Conservation (phyloP, 371 early-diverging fungal genomes). For the Saksenaea vasiformis region DNA sequence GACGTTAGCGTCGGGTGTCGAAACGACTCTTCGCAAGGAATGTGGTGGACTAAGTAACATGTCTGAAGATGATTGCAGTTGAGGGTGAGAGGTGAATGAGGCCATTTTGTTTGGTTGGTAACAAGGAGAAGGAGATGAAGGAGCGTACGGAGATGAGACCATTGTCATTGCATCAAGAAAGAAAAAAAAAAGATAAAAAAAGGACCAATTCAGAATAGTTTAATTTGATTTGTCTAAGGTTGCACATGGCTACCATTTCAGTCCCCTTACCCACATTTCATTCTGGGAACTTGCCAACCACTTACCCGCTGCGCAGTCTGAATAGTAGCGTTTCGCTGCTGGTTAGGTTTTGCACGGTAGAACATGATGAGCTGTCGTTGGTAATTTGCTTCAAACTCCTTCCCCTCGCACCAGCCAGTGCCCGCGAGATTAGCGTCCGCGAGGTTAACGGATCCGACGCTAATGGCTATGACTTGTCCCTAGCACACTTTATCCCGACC, state of each 20-base stretch:
- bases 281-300: no score
- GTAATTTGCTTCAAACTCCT: no score
- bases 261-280: neutral
- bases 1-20: neutral
- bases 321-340: no score
- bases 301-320: no score
- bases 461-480: no score
- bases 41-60: neutral
- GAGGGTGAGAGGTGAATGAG: neutral
- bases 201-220: neutral
- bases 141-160: conserved; percentile 3
- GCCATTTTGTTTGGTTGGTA: neutral
- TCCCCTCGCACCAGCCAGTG: no score
- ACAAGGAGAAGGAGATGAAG: conserved; percentile 4
- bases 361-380: no score
- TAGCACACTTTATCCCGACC: no score
- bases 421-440: no score
- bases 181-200: neutral
- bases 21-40: conserved; percentile 1
- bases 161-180: neutral
- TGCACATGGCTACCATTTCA: neutral
- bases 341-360: no score
- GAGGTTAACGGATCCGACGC: no score
- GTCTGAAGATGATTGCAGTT: neutral
- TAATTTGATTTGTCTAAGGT: neutral